Conservation (phyloP, 1,284 basidiomycete genomes). For the Vanrija pseudolonga region DNA sequence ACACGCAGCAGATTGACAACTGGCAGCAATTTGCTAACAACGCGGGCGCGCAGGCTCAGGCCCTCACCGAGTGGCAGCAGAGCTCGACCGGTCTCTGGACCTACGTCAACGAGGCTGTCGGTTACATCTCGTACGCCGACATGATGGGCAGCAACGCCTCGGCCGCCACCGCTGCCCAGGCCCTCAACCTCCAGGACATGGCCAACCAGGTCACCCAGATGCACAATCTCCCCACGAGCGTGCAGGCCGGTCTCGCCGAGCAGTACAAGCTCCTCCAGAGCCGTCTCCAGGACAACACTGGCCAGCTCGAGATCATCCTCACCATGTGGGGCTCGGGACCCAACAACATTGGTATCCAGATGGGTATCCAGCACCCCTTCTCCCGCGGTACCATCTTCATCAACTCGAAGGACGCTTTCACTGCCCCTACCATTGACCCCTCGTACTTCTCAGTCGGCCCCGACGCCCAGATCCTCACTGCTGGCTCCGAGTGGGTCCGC, state of each 20-base stretch:
- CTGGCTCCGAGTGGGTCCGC: slow-evolving; percentile 37
- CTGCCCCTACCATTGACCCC: slow-evolving; percentile 60
- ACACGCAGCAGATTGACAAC: slow-evolving; percentile 26
- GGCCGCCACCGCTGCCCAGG: slow-evolving; percentile 41
- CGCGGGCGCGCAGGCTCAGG: slow-evolving; percentile 17
- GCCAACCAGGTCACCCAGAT: slow-evolving; percentile 62
- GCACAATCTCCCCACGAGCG: slow-evolving; percentile 32
- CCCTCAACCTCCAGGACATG: slow-evolving; percentile 62
- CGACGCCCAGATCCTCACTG: slow-evolving; percentile 40
- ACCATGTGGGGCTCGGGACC: slow-evolving; percentile 36
- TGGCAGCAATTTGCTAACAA: slow-evolving; percentile 38
- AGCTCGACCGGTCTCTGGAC: slow-evolving; percentile 43
- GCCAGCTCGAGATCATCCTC: slow-evolving; percentile 47
- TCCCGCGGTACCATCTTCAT: slow-evolving; percentile 53
- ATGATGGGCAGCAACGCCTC: slow-evolving; percentile 19
- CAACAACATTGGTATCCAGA: slow-evolving; percentile 41
- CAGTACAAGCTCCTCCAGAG: slow-evolving; percentile 40
- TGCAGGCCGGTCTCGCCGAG: slow-evolving; percentile 34
- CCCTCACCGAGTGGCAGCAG: slow-evolving; percentile 29
- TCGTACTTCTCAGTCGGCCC: slow-evolving; percentile 54
- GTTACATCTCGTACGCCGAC: slow-evolving; percentile 27
- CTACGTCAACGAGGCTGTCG: slow-evolving; percentile 49
- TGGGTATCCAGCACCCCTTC: slow-evolving; percentile 49
- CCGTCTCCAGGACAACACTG: slow-evolving; percentile 32
- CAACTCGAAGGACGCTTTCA: slow-evolving; percentile 57